Percentiles rank a stretch among this genome's conserved stretches.
Evolutionary conservation across 768 basidiomycete species (phyloP).

Genomic region (Dentipellis sp.): DNA sequence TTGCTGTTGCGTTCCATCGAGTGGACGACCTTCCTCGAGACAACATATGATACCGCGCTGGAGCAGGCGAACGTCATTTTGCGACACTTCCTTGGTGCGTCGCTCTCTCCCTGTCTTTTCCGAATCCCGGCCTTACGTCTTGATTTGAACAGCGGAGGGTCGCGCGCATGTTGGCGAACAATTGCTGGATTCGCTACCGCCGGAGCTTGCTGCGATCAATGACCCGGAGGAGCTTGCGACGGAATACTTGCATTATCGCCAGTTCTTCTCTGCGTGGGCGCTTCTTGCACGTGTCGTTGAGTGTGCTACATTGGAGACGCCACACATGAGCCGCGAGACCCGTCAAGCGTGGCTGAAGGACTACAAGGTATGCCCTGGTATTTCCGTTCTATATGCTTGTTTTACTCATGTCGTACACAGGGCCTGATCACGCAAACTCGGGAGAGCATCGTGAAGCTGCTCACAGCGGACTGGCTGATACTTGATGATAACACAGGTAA

Average conservation of each 20-base stretch:
- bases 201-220: constrained; percentile 49
- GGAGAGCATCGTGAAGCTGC: constrained; percentile 56
- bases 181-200: constrained; percentile 51
- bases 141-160: constrained; percentile 49
- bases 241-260: constrained; percentile 71
- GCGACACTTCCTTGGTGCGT: constrained; percentile 82
- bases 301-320: constrained; percentile 46
- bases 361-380: constrained; percentile 37
- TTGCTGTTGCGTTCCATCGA: constrained; percentile 82
- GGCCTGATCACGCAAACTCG: constrained; percentile 52
- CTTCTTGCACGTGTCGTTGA: constrained; percentile 52
- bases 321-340: constrained; percentile 50
- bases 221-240: constrained; percentile 64
- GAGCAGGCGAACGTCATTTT: constrained; percentile 83
- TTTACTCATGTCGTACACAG: constrained; percentile 21
- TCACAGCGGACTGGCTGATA: constrained; percentile 74
- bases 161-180: constrained; percentile 58
- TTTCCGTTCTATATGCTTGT: background rate
- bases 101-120: background rate
- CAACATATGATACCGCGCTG: constrained; percentile 70
- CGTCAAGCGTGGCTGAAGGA: constrained; percentile 53
- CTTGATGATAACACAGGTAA: constrained; percentile 1
- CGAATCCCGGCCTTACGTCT: background rate
- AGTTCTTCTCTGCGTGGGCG: constrained; percentile 74
- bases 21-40: constrained; percentile 77